Conservation (phyloP, 2,329 filamentous ascomycete species). For the Verticillium albo-atrum region DNA sequence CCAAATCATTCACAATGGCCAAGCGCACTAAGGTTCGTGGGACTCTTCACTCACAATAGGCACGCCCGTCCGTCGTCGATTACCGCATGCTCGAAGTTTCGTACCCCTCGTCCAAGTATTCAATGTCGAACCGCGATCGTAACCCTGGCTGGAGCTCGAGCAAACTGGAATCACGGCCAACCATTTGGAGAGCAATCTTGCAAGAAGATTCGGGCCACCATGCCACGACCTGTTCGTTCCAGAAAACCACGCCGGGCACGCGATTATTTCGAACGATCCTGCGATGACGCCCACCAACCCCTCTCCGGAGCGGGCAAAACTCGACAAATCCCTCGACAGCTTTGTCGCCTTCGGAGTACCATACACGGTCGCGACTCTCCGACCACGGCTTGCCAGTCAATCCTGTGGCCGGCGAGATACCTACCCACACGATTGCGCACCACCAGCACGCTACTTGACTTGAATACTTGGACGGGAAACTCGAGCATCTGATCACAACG, state of each 20-base stretch:
- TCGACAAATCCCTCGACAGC: neutral
- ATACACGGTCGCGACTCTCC: neutral
- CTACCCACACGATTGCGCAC: too few relatives aligned
- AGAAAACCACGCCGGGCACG: too few relatives aligned
- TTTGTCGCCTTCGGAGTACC: neutral
- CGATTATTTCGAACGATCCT: neutral
- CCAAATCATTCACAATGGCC: slow-evolving; percentile 68
- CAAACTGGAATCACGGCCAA: neutral
- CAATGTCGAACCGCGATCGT: neutral
- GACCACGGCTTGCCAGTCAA: neutral
- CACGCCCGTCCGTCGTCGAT: slow-evolving; percentile 2
- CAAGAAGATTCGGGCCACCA: too few relatives aligned
- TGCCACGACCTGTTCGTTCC: too few relatives aligned
- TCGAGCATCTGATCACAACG: neutral
- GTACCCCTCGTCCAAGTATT: slow-evolving; percentile 3
- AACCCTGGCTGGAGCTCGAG: neutral
- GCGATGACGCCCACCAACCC: neutral
- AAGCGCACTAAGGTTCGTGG: slow-evolving; percentile 67
- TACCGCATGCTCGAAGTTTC: slow-evolving; percentile 2
- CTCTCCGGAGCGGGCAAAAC: neutral
- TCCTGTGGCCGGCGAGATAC: too few relatives aligned
- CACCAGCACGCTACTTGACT: neutral
- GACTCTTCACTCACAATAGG: slow-evolving; percentile 2
- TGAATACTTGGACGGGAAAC: neutral
- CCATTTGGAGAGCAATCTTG: too few relatives aligned